Base-by-base conservation (phyloP, 2,329 filamentous ascomycete genomes). In the Tothia fuscella region DNA sequence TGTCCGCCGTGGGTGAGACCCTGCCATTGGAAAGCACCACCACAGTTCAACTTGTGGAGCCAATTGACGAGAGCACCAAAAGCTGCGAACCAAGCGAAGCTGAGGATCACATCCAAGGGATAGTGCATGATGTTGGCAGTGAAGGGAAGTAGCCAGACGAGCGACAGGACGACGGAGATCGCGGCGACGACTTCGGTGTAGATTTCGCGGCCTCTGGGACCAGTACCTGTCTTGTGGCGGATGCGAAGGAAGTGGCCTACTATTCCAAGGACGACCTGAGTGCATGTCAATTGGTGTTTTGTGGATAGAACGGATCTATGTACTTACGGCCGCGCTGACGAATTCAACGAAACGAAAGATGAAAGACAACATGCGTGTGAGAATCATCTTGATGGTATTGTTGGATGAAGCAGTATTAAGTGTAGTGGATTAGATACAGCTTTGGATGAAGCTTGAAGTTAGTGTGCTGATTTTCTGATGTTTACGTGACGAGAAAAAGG, bases 91-190 rank as follows among this genome's bases (percentile, higher is more conserved):
- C 80, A 87, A 37, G 73, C 67, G 42, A 79, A 61, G 33, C 77
- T 80, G 49, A 87, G 65, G 52, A 86, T 49, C 20, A 87, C 52
- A 53, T 89, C 83, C 50, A 78, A 64, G 0, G 78, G 79, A 71
- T 79, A 88, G 59, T 80, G 71, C 47, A 78, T 69, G 59, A 87
- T 84, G 35, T 68, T 71, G 38, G 65, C 64, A 2, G 74, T 72
- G 54, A 83, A 82, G 2, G 83, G 83, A 30, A 88, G 67, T 21
- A 87, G 67, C 74, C 81, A 84, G 47, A 88, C 57, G 20, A 88
- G 60, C 4, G 74, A 67, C n/a, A 84, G 64, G 30, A 88, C 57
- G 42, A 87, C 75, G 10, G 78, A 75, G 14, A 88, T 53, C 16
- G 69, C 78, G 3, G 83, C 78, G 29, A 87, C 70, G 14, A 84